Conservation (phyloP, 768 basidiomycete genomes). For the Podaxis carcinomalis region DNA sequence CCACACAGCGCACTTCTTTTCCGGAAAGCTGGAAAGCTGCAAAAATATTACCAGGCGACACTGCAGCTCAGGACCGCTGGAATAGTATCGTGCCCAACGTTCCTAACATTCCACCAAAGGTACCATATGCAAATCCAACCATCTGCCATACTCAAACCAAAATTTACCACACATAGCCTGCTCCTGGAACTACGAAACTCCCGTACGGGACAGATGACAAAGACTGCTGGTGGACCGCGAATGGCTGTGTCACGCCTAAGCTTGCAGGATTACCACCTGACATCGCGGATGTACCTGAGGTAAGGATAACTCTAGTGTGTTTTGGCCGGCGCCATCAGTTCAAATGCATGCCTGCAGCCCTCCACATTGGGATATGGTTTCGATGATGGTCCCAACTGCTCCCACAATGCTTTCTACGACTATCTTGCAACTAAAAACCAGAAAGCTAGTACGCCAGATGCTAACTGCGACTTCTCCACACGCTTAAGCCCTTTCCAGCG, state of each 20-base stretch:
- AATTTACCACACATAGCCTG: slow-evolving; percentile 17
- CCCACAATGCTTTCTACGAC: slow-evolving; percentile 60
- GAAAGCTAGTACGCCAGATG: slow-evolving; percentile 47
- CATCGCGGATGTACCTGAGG: slow-evolving; percentile 45
- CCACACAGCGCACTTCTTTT: slow-evolving; percentile 29
- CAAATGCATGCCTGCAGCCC: slow-evolving; percentile 30
- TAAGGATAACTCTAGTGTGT: slow-evolving; percentile 9
- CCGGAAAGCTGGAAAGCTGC: slow-evolving; percentile 44
- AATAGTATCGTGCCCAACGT: slow-evolving; percentile 35
- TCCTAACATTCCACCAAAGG: slow-evolving; percentile 46
- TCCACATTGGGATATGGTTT: slow-evolving; percentile 55
- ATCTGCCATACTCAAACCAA: neutral
- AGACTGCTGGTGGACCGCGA: slow-evolving; percentile 50
- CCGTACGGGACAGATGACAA: slow-evolving; percentile 37
- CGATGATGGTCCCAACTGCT: slow-evolving; percentile 64
- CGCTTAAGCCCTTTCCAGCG: slow-evolving; percentile 25
- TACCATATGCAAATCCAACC: slow-evolving; percentile 1
- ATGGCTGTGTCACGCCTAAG: slow-evolving; percentile 46
- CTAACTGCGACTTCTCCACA: neutral
- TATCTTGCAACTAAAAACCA: slow-evolving; percentile 48
- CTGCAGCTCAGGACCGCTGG: slow-evolving; percentile 40
- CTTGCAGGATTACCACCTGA: slow-evolving; percentile 37
- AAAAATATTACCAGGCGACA: slow-evolving; percentile 36
- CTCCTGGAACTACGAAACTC: slow-evolving; percentile 18
- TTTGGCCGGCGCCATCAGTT: neutral